Percentiles rank a stretch among this genome's conserved stretches.
phyloP scores from a whole-genome alignment of 352 stramenopile genomes.

The Globisporangium viniferum region DNA sequence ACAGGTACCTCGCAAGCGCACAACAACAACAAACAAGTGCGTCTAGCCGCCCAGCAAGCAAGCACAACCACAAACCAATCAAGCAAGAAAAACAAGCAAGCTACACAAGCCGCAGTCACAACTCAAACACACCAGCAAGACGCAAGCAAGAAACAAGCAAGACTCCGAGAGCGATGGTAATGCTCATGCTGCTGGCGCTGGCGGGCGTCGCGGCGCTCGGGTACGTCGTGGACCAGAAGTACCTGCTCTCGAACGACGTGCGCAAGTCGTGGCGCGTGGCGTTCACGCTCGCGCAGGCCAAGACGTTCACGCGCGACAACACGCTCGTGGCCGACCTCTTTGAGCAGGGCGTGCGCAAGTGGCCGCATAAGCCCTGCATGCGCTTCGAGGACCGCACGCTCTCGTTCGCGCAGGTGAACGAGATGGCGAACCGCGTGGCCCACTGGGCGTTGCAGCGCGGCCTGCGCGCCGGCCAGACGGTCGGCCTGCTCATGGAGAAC shows the following conservation, averaged over 20 bases:
- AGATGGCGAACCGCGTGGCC: conserved; percentile 64
- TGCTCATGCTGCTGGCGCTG: conserved; percentile 36
- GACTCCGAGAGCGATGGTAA: conserved; percentile 10
- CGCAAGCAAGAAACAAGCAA: neutral
- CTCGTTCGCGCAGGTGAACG: conserved; percentile 60
- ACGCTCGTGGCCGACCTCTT: conserved; percentile 59
- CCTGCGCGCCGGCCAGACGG: conserved; percentile 55
- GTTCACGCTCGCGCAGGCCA: conserved; percentile 37
- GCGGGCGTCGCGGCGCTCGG: conserved; percentile 37
- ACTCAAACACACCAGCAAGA: neutral
- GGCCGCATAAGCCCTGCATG: conserved; percentile 56
- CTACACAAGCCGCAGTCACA: neutral
- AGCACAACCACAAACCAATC: neutral
- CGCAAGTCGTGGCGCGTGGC: conserved; percentile 29
- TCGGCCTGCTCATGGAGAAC: conserved; percentile 85
- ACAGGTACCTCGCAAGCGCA: neutral
- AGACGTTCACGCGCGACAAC: conserved; percentile 30
- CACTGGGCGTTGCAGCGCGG: conserved; percentile 57
- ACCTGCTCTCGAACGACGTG: conserved; percentile 56
- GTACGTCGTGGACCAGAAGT: conserved; percentile 50
- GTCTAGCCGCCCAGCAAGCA: too few relatives aligned
- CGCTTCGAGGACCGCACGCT: conserved; percentile 43
- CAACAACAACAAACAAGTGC: neutral
- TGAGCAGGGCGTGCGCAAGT: conserved; percentile 44
- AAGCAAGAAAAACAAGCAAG: neutral